A percentile compares a stretch with the other conserved stretches of the same genome.
These are phyloP conservation scores for Podospora pseudopauciseta DNA, from an alignment of 495 filamentous ascomycete genomes.

Conservation along the genomic window DNA sequence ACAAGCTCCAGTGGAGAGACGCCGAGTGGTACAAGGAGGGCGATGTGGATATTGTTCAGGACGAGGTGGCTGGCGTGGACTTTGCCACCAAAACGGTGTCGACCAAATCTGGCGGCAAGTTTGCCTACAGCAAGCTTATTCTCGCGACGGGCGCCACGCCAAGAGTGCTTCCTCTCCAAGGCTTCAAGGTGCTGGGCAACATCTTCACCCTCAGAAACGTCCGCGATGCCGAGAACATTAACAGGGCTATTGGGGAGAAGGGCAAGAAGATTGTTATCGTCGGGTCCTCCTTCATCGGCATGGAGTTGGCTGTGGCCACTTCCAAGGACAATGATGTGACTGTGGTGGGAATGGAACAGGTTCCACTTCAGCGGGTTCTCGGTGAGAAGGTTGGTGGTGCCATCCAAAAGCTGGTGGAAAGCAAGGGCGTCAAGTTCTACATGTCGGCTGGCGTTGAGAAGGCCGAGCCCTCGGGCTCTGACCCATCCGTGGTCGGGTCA, in stretches of 20 bases:
- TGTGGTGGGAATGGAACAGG: conserved; percentile 89
- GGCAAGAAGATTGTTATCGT: conserved; percentile 90
- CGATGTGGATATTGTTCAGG: conserved; percentile 67
- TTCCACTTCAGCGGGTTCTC: conserved; percentile 83
- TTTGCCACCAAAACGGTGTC: conserved; percentile 67
- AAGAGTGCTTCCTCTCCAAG: conserved; percentile 70
- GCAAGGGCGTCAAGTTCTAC: conserved; percentile 82
- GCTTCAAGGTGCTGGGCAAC: conserved; percentile 81
- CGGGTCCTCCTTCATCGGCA: conserved; percentile 89
- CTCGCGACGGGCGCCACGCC: conserved; percentile 83
- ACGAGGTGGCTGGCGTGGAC: conserved; percentile 72
- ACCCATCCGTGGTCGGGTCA: conserved; percentile 67
- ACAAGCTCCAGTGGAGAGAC: conserved; percentile 72
- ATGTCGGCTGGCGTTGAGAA: conserved; percentile 76
- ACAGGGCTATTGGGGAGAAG: conserved; percentile 72
- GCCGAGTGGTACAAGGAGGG: conserved; percentile 73
- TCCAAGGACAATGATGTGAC: conserved; percentile 73
- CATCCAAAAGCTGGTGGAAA: conserved; percentile 71
- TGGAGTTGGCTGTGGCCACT: conserved; percentile 85
- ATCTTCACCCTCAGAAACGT: conserved; percentile 79
- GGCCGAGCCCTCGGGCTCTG: conserved; percentile 62
- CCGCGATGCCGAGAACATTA: conserved; percentile 70
- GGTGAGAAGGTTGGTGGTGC: conserved; percentile 76
- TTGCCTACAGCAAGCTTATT: conserved; percentile 81
- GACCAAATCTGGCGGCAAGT: conserved; percentile 65